Evolutionary conservation across 176 grass and related monocot genomes (phyloP), one percentile per base, ranked within the genome.

Genomic region (Oryza officinalis): DNA sequence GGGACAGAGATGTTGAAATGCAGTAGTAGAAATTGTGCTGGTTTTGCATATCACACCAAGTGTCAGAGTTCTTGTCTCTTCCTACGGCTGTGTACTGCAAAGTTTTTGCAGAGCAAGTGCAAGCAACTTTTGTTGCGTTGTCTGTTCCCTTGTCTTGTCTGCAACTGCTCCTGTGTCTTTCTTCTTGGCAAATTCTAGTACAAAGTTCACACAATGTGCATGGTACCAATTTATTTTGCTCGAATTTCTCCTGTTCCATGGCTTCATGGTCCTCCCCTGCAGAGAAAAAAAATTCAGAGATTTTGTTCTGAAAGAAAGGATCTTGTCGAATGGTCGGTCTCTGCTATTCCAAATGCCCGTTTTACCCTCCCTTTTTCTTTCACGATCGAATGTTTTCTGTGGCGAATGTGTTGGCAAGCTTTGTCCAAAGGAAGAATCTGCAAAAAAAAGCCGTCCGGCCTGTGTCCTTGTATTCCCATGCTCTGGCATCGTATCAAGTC

Each of bases 301-400:
- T 85, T 71, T 85, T 65, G 70, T 76, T 85, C 71, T 7, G 40
- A 13, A 64, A 17, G n/a, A 52, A 31, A 28, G 77, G 67, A 80
- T 76, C 76, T 63, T 80, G 28, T 64, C 49, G 47, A 63, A 70
- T 63, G 69, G 28, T 64, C 70, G 35, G 49, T 70, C 23, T 45
- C 70, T 75, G 70, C 47, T 47, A 25, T 20, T 2, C 57, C 9
- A 3, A 25, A 61, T 61, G n/a, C 57, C 57, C 10, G 5, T 61
- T 61, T 72, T 47, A 1, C 37, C 46, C 35, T 46, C 28, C 33
- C 26, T 4, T 4, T 17, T 6, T 12, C 40, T 63, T 75, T 49
- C 35, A 17, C 52, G 28, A 25, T 75, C 35, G 87, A 88, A 75
- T 80, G 75, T 80, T 31, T 73, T 26, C 26, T 17, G 35, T 27